Conservation (phyloP, 257 asterid genomes). For the Thymus quinquecostatus region DNA sequence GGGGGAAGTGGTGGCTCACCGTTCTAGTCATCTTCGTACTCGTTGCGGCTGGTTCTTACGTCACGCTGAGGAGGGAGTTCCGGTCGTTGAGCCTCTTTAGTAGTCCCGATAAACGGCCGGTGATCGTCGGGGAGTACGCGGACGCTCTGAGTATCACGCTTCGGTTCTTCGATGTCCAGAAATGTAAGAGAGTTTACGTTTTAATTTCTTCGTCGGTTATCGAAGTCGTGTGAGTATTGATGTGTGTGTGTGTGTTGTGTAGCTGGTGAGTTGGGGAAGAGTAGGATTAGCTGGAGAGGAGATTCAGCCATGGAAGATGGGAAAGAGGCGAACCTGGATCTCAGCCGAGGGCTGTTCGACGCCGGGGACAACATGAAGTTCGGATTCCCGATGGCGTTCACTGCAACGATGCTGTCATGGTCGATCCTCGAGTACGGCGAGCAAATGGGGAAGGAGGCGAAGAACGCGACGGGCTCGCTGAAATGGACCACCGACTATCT, state of each 20-base stretch:
- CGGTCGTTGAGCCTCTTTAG: constrained; percentile 17
- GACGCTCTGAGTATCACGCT: constrained; percentile 54
- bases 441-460: constrained; percentile 49
- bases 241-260: not conserved
- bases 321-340: constrained; percentile 49
- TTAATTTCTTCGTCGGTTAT: not conserved
- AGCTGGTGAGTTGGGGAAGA: constrained; percentile 68
- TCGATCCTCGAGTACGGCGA: constrained; percentile 54
- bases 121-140: constrained; percentile 41
- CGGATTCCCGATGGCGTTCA: constrained; percentile 76
- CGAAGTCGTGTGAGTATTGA: not conserved
- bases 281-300: constrained; percentile 65
- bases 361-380: constrained; percentile 68
- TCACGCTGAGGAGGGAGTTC: constrained; percentile 44
- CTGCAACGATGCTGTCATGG: constrained; percentile 73
- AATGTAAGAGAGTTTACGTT: constrained; percentile 38
- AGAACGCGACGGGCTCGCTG: constrained; percentile 49
- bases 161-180: constrained; percentile 66
- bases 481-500: constrained; percentile 69
- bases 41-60: constrained; percentile 45
- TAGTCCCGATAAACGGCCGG: constrained; percentile 19
- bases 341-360: constrained; percentile 64
- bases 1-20: constrained; percentile 40
- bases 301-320: constrained; percentile 66
- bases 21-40: constrained; percentile 39